Base-by-base conservation (phyloP, 805 yeast species). In the Tetrapisispora phaffii region DNA sequence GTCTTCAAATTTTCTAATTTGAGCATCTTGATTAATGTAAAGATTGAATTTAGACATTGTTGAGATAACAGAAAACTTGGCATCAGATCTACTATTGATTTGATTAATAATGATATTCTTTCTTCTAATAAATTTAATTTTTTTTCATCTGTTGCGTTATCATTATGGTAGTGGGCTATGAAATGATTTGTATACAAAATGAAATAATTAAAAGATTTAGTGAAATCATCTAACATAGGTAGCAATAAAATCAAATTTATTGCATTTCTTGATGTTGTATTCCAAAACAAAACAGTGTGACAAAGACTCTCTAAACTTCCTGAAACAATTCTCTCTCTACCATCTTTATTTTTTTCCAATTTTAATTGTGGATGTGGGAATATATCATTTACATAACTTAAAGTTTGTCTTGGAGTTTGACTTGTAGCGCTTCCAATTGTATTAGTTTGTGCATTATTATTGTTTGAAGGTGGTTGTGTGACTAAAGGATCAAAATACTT, bases 221-320 rank as follows among this genome's bases (percentile, higher is more conserved):
- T 63, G 33, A 77, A 65, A 49, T 74, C 74, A 28, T 73, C 77
- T 45, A 77, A 60, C 41, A 80, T 54, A 0, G 86, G 86, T 22
- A 81, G 53, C n/a, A 77, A 65, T 34, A 73, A 56, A 16, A 78
- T 58, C n/a, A 75, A 60, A 44, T 72, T 73, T 13, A 56, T 44
- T 20, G 55, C 49, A 26, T 43, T 53, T 35, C 51, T 47, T 24
- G 29, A 36, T 13, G 44, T 28, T 12, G 23, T 20, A 7, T 46
- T 29, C 16, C 36, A 44, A 59, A 80, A 80, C 15, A 87, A 59
- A 22, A 85, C 67, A 3, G 84, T 75, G 63, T 89, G 97, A 45
- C 89, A 77, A 32, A 88, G 70, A 39, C 88, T 75, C 60, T 88
- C 96, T 10, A 76, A 56, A 0, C 85, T 59, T 17, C 85, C 85